A percentile compares a stretch with the other conserved stretches of the same genome.
Evolutionary conservation across 1,284 basidiomycete species (phyloP).

Genomic region (Heterobasidion irregulare): DNA sequence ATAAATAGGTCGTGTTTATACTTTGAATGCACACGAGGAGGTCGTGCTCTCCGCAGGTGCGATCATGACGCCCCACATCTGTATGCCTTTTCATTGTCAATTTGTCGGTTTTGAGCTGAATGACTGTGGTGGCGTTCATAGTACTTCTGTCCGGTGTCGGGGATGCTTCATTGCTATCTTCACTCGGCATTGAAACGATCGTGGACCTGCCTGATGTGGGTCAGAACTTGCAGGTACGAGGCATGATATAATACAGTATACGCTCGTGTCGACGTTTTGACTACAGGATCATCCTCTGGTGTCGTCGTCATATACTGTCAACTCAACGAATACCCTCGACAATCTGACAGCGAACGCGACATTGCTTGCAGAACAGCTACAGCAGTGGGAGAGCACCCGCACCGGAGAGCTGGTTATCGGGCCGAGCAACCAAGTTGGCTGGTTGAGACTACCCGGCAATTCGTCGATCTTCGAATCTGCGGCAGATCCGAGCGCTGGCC

Average conservation of each 20-base stretch:
- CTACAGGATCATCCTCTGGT: conserved; percentile 20
- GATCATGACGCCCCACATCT: conserved; percentile 28
- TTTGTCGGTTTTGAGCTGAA: not conserved
- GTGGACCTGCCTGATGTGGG: conserved; percentile 27
- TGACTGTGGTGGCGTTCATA: not conserved
- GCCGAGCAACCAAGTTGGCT: conserved; percentile 14
- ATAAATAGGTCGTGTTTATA: conserved; percentile 8
- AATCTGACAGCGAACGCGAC: conserved; percentile 8
- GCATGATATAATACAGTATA: conserved; percentile 11
- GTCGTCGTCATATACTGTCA: conserved; percentile 10
- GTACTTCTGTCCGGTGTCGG: conserved; percentile 37
- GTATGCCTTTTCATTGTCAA: not conserved
- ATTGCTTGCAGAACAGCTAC: conserved; percentile 5
- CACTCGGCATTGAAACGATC: conserved; percentile 21
- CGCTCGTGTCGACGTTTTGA: not conserved
- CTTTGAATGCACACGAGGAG: conserved; percentile 18
- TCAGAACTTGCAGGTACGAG: conserved; percentile 25
- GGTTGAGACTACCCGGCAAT: conserved; percentile 21
- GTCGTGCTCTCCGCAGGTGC: conserved; percentile 27
- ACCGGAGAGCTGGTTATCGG: conserved; percentile 10
- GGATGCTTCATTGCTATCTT: conserved; percentile 18
- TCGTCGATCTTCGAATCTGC: conserved; percentile 19
- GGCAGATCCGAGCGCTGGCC: conserved; percentile 28
- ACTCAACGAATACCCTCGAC: conserved; percentile 9
- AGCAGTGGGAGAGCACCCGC: conserved; percentile 10